These are phyloP conservation scores for Cladophialophora bantiana DNA, from an alignment of 2,329 filamentous ascomycete species.

Conservation along the genomic window DNA sequence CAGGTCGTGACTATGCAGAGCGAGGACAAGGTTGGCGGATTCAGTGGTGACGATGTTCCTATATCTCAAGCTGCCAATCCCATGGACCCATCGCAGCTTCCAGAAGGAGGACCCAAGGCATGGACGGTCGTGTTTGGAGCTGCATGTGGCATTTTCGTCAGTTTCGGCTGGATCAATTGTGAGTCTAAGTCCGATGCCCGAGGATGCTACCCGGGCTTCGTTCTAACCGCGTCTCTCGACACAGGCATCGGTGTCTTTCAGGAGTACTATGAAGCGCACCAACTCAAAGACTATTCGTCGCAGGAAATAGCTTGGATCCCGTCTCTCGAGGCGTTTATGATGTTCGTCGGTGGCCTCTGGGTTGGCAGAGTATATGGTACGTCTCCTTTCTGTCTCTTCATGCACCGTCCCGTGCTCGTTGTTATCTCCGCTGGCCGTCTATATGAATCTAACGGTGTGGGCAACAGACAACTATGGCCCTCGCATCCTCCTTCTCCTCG, in stretches of 20 bases:
- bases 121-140: slow-evolving; percentile 55
- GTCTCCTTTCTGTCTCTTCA: background rate
- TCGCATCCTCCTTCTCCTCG: slow-evolving; percentile 58
- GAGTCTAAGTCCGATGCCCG: slow-evolving; percentile 22
- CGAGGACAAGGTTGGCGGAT: slow-evolving; percentile 10
- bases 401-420: background rate
- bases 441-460: background rate
- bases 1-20: slow-evolving; percentile 6
- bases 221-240: background rate
- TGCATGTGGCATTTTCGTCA: slow-evolving; percentile 50
- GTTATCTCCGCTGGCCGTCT: background rate
- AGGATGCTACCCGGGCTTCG: background rate
- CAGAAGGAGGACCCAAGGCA: slow-evolving; percentile 52
- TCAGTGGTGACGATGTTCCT: slow-evolving; percentile 14
- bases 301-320: slow-evolving; percentile 67
- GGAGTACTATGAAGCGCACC: slow-evolving; percentile 63
- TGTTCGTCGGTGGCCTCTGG: slow-evolving; percentile 42
- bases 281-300: slow-evolving; percentile 58
- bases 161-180: slow-evolving; percentile 50
- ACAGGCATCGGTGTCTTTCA: slow-evolving; percentile 61
- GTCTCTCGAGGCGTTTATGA: slow-evolving; percentile 59
- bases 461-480: slow-evolving; percentile 66
- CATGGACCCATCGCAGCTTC: slow-evolving; percentile 41
- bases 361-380: slow-evolving; percentile 38
- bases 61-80: slow-evolving; percentile 26